Evolutionary conservation across 306 rosid genomes (phyloP).

Genomic region (Prunus persica): DNA sequence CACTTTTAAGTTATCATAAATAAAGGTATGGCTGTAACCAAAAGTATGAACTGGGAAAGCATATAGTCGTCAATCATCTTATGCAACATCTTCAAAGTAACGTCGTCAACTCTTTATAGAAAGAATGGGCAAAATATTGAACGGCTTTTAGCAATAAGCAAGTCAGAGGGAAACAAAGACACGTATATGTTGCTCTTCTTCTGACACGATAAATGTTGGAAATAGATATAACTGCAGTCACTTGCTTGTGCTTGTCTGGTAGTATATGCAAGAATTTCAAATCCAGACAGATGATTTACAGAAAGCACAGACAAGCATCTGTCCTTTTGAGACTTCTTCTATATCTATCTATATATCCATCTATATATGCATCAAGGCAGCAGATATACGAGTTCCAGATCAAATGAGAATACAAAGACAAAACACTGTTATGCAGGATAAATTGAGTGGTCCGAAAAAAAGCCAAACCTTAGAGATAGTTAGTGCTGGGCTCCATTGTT

Average conservation of each 20-base stretch:
- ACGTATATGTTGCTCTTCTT: neutral
- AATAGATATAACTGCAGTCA: neutral
- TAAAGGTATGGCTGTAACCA: neutral
- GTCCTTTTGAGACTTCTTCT: neutral
- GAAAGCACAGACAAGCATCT: neutral
- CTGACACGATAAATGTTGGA: neutral
- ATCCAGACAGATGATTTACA: neutral
- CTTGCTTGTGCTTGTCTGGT: neutral
- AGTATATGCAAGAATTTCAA: neutral
- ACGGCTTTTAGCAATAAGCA: neutral
- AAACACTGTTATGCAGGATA: neutral
- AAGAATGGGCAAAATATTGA: neutral
- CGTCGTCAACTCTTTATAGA: neutral
- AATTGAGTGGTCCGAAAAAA: neutral
- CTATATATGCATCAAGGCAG: neutral
- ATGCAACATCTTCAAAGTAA: neutral
- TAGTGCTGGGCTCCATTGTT: conserved; percentile 79
- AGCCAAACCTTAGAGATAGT: conserved; percentile 60
- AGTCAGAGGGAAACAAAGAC: neutral
- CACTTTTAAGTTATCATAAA: too few species aligned
- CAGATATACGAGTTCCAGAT: neutral
- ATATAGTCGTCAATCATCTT: neutral
- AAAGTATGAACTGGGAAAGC: neutral
- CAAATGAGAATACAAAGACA: neutral
- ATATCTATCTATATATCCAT: neutral